Base-by-base conservation (phyloP, 192 early-diverging fungal species). In the Entomortierella parvispora region DNA sequence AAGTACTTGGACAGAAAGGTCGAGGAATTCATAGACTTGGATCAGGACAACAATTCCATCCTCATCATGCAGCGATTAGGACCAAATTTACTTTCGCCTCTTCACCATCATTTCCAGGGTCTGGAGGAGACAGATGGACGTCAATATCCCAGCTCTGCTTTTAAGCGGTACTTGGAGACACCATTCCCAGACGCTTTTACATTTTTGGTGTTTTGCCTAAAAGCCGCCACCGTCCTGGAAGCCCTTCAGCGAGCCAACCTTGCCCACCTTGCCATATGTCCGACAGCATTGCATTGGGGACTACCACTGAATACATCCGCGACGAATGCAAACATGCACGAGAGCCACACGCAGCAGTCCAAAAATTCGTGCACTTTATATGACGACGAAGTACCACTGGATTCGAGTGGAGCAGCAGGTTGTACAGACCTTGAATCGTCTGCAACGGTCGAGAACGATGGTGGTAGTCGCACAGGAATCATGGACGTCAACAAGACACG, bases 1-100 rank as follows among this genome's bases (percentile, higher is more conserved):
- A 64, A 68, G 32, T 77, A 77, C 48, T 77, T 77, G 18, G 68
- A 77, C 49, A 49, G 74, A 43, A 59, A 58, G 6, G 74, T 77
- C 7, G 74, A 68, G 18, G 74, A 77, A n/a, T 77, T 77, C 56
- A 11, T 77, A 7, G 74, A 77, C 23, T 3, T 77, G 20, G 65
- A 77, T 25, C 59, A 63, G 4, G 28, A 44, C 2, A 47, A 59
- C 4, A 77, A 59, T 28, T 77, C 74, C 2, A 59, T 77, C 11
- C 32, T 77, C 14, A 68, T 77, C 28, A 53, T 64, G 66, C 53
- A 61, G 20, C 60, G 60, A 18, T 54, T 77, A 32, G 74, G 74
- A 45, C 65, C 74, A 22, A 68, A 77, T 31, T 32, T 77, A 12
- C 61, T 77, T 32, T 77, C 65, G 25, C 37, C 33, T 2, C 61